Conservation (phyloP, 2,329 filamentous ascomycete genomes). For the Paecilomyces variotii region DNA sequence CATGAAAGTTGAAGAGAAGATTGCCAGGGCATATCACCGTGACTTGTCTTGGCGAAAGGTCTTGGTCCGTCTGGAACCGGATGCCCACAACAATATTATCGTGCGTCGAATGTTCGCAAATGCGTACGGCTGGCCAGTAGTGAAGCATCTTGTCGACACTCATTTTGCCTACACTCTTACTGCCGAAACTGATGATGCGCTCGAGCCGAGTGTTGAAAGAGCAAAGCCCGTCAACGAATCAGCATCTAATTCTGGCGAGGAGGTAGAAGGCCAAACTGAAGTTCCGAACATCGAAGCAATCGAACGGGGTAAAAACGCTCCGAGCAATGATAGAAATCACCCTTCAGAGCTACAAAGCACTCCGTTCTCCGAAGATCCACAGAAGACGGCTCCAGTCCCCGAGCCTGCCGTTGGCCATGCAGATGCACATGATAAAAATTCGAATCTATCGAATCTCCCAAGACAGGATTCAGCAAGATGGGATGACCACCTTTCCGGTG, state of each 20-base stretch:
- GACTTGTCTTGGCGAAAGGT: slow-evolving; percentile 95
- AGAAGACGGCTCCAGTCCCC: background rate
- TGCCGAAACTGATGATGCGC: slow-evolving; percentile 58
- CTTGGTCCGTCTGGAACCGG: slow-evolving; percentile 86
- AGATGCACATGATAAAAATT: background rate
- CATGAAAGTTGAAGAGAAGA: slow-evolving; percentile 96
- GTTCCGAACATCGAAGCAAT: background rate
- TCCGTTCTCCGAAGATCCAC: background rate
- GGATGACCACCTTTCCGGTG: slow-evolving; percentile 58
- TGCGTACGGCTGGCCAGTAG: slow-evolving; percentile 93
- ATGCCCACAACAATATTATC: slow-evolving; percentile 97
- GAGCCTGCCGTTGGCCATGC: background rate
- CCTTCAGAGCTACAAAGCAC: background rate
- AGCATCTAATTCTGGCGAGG: slow-evolving; percentile 56
- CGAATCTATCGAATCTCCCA: slow-evolving; percentile 9
- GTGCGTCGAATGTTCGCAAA: slow-evolving; percentile 96
- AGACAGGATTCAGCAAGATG: slow-evolving; percentile 51
- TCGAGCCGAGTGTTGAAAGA: slow-evolving; percentile 60
- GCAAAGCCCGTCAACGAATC: slow-evolving; percentile 53
- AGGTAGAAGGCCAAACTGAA: slow-evolving; percentile 43
- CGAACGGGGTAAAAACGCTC: background rate
- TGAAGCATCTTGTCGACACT: slow-evolving; percentile 89
- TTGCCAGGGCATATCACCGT: slow-evolving; percentile 87
- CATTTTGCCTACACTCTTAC: slow-evolving; percentile 75
- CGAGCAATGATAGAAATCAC: background rate